Base-by-base conservation (phyloP, 2,329 filamentous ascomycete species). In the Botrytis cinerea region DNA sequence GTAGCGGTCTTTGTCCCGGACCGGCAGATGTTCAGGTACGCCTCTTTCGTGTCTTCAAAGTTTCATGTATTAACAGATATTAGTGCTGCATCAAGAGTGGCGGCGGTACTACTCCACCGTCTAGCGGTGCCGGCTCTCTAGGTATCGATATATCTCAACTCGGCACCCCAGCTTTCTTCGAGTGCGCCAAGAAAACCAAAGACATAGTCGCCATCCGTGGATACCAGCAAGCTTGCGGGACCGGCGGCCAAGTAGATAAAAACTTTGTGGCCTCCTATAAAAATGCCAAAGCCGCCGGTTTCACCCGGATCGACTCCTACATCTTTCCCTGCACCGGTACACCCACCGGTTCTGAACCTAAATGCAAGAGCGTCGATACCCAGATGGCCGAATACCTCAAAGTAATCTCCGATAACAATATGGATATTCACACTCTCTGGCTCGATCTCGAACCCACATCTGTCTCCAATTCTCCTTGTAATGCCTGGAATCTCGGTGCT, bases 261-360 rank as follows among this genome's bases (percentile, higher is more conserved):
- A 76, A 75, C 22, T 78, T 79, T n/a, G 67, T 75, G 16, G 28
- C 73, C 5, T 75, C 74, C 32, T 77, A 78, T 63, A 73, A 74
- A 20, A 75, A 76, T 1, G 77, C 77, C 7, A 75, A 75, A 62
- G 76, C 76, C 22, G 77, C 75, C 0, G 77, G 78, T 6, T 74
- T 78, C 45, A 46, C 70, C 25, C 67, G 74, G 16, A 76, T 79
- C 40, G 78, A 79, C 62, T 77, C 76, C 0, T 79, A 79, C 43
- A 32, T 79, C 28, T 79, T 79, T 38, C 78, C 78, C 2, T 79
- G 78, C 59, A 79, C 76, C 1, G 78, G 77, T 2, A 78, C 75
- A 1, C 66, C 73, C 25, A 79, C 68, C 18, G 78, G 78, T 8
- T 43, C 32, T 38, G 61, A 72, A 22, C 77, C 77, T 6, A 67